A percentile compares a stretch with the other conserved stretches of the same genome.
These are phyloP conservation scores for Ilyonectria mors-panacis DNA, from an alignment of 2,329 filamentous ascomycete species.

Conservation along the genomic window DNA sequence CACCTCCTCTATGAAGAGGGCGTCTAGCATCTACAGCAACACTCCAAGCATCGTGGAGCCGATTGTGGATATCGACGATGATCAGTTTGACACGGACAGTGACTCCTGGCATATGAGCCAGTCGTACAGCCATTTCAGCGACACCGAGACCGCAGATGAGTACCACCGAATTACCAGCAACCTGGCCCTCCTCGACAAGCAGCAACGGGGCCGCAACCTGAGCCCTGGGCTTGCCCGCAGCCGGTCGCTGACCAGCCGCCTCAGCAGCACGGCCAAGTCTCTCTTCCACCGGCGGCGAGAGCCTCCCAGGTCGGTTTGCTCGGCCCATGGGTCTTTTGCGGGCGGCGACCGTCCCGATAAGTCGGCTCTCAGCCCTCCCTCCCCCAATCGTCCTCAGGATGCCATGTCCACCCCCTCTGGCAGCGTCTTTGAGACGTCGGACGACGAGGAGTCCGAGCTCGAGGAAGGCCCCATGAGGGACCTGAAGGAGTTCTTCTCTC, in stretches of 20 bases:
- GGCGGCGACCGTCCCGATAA: constrained; percentile 36
- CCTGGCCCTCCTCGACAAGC: constrained; percentile 49
- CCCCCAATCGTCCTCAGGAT: constrained; percentile 29
- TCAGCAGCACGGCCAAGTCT: constrained; percentile 47
- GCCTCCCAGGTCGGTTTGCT: constrained; percentile 33
- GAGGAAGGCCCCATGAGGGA: constrained; percentile 40
- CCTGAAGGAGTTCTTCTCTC: constrained; percentile 44
- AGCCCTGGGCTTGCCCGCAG: constrained; percentile 30
- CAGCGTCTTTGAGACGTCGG: constrained; percentile 54
- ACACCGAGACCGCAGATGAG: constrained; percentile 51
- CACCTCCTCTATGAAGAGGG: constrained; percentile 11
- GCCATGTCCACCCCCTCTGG: constrained; percentile 34
- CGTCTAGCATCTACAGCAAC: constrained; percentile 7
- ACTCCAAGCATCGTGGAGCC: constrained; percentile 20
- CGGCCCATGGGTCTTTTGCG: constrained; percentile 31
- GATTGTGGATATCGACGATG: constrained; percentile 24
- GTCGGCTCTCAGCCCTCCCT: constrained; percentile 33
- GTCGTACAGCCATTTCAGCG: constrained; percentile 49
- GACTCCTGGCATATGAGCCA: constrained; percentile 33
- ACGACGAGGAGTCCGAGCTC: constrained; percentile 43
- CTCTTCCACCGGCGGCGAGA: constrained; percentile 49
- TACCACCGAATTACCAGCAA: constrained; percentile 54
- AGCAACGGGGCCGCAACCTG: constrained; percentile 34
- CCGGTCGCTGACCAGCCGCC: constrained; percentile 41
- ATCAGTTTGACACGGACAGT: constrained; percentile 32